Evolutionary conservation across 352 stramenopile genomes (phyloP), one percentile per base, ranked within the genome.

Genomic region (Pythium monospermum): DNA sequence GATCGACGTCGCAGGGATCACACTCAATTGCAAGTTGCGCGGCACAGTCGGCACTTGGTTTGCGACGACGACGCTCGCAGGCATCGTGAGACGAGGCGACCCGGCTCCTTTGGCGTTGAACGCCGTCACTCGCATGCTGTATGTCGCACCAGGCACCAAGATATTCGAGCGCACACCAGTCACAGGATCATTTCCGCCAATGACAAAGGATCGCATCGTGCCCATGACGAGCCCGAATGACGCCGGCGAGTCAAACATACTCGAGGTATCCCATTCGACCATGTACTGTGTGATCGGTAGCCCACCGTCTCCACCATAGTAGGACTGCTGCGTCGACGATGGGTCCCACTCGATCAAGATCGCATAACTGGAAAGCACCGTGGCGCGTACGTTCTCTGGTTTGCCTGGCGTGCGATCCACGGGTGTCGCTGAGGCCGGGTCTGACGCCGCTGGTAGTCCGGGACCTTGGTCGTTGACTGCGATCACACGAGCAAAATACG

Each of bases 251-350:
- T 95, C 85, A 65, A 98, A 98, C 11, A 83, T 69, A 13, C 58
- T 52, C 32, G 83, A 91, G 28, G 49, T 82, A 60, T 98, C 91
- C 95, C 95, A 98, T 56, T 99, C 94, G 18, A 99, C 71, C 64
- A 98, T 85, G 68, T 98, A 99, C 44, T 97, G 81, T 22, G 91
- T 94, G 36, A 98, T 96, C 6, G 85, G 65, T 18, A 91, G 73
- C 6, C 95, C 96, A 6, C 93, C 94, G 60, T 97, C 73, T 4
- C 93, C 93, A 13, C 91, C 88, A 59, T 91, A 99, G 16, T 85
- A 87, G 4, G 78, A 61, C 48, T 91, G 83, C 25, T 92, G 65
- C 1, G 73, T 72, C 8, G 86, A 89, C 31, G 94, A 96, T 25
- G 76, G 56, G 3, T 83, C 64, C 95, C 95, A 98, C 38, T 85